Percentiles rank a stretch among this genome's conserved stretches.
Evolutionary conservation across 192 early-diverging fungal species (phyloP).

Genomic region (Diversispora epigaea): DNA sequence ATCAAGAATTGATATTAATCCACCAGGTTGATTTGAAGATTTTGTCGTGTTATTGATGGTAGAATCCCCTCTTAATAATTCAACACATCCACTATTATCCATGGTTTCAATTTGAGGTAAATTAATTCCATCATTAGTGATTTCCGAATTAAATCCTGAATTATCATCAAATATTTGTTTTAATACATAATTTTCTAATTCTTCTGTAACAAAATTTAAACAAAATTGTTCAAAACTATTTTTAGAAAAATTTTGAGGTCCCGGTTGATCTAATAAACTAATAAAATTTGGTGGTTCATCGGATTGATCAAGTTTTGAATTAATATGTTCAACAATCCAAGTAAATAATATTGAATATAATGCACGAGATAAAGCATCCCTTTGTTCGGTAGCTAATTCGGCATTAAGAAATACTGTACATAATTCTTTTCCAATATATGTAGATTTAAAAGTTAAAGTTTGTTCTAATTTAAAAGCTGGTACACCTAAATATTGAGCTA

Average conservation of each 20-base stretch:
- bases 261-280: constrained; percentile 76
- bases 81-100: constrained; percentile 54
- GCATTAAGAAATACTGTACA: constrained; percentile 89
- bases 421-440: constrained; percentile 77
- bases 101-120: constrained; percentile 51
- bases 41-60: too few species aligned
- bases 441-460: constrained; percentile 78
- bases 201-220: constrained; percentile 67
- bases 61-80: constrained; percentile 50
- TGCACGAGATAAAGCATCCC: constrained; percentile 76
- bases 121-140: constrained; percentile 55
- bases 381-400: constrained; percentile 71
- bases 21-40: constrained; percentile 33
- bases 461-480: constrained; percentile 55
- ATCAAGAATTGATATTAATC: constrained; percentile 49
- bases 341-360: constrained; percentile 88
- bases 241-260: constrained; percentile 61
- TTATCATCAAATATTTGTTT: constrained; percentile 57
- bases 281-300: constrained; percentile 79
- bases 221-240: constrained; percentile 71
- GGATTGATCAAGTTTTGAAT: constrained; percentile 72
- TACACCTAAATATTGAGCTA: constrained; percentile 80
- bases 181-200: constrained; percentile 62
- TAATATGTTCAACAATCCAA: constrained; percentile 92
- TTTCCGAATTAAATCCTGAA: constrained; percentile 43